phyloP scores from a whole-genome alignment of 805 yeast genomes.

The Saccharomycopsis fibuligera region DNA sequence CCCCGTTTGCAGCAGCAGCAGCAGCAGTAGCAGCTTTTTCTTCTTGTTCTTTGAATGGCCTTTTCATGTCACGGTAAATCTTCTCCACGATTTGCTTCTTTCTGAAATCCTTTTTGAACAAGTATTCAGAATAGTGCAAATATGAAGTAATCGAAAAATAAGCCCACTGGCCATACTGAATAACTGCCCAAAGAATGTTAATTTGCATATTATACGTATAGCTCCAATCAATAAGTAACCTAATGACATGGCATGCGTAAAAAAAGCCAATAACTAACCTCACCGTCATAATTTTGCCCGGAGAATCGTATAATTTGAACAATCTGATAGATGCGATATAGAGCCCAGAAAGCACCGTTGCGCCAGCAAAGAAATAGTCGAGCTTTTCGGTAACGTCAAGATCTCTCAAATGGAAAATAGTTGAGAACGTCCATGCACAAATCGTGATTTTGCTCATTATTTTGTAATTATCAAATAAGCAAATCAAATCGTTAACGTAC shows the following conservation, averaged over 20 bases:
- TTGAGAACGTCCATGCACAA: conserved; percentile 83
- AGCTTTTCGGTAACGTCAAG: conserved; percentile 69
- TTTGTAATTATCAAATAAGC: conserved; percentile 32
- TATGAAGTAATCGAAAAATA: conserved; percentile 31
- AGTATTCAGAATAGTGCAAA: conserved; percentile 18
- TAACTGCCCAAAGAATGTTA: conserved; percentile 69
- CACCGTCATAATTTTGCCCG: conserved; percentile 31
- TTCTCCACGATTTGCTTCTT: conserved; percentile 15
- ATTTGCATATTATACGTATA: conserved; percentile 93
- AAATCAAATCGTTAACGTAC: conserved; percentile 21
- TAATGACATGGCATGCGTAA: conserved; percentile 57
- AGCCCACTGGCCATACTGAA: conserved; percentile 60
- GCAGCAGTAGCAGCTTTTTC: background rate
- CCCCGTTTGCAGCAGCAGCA: background rate
- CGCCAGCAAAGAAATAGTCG: conserved; percentile 91
- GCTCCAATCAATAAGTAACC: conserved; percentile 71
- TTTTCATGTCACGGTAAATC: background rate
- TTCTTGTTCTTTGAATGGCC: background rate
- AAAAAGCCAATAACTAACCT: conserved; percentile 39
- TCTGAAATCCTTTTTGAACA: conserved; percentile 16
- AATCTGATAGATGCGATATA: conserved; percentile 60
- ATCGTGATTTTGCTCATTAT: conserved; percentile 57
- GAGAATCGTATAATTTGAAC: conserved; percentile 46
- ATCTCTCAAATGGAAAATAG: conserved; percentile 87
- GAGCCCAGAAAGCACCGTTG: conserved; percentile 75